phyloP scores from a whole-genome alignment of 495 filamentous ascomycete genomes.

The Hypoxylon subgilvum region DNA sequence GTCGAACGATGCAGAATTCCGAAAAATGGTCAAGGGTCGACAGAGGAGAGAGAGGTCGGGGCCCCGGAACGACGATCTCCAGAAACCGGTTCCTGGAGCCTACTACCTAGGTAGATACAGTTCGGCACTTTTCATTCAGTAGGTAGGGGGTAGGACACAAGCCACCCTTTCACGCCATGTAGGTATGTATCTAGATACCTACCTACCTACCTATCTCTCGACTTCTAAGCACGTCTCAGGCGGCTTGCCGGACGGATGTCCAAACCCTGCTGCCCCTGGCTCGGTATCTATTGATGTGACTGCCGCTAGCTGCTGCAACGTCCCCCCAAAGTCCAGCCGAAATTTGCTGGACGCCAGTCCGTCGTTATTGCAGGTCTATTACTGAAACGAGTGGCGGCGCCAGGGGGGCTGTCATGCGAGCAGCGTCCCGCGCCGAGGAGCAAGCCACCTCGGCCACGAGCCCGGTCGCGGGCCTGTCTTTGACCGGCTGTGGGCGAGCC shows the following conservation, averaged over 20 bases:
- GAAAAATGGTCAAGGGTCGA: conserved; percentile 17
- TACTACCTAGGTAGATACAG: conserved; percentile 32
- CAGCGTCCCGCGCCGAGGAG: conserved; percentile 33
- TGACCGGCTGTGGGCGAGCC: conserved; percentile 18
- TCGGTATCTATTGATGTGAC: background rate
- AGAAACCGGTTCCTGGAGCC: conserved; percentile 39
- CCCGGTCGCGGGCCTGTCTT: conserved; percentile 27
- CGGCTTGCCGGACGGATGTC: conserved; percentile 19
- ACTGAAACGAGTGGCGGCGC: conserved; percentile 37
- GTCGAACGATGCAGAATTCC: conserved; percentile 29
- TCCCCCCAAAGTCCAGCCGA: conserved; percentile 15
- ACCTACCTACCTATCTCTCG: conserved; percentile 5
- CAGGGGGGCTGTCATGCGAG: conserved; percentile 29
- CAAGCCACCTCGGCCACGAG: conserved; percentile 29
- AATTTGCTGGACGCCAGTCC: background rate
- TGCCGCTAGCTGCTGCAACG: conserved; percentile 3
- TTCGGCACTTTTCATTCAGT: conserved; percentile 37
- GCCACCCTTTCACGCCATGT: background rate
- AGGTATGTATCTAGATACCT: conserved; percentile 9
- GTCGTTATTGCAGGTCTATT: conserved; percentile 11
- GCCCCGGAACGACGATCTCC: conserved; percentile 39
- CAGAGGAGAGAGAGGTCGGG: conserved; percentile 24
- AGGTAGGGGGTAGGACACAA: conserved; percentile 10
- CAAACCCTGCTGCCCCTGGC: conserved; percentile 6
- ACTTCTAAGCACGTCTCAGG: conserved; percentile 10